phyloP scores from a whole-genome alignment of 352 stramenopile genomes.

The Pythium utonaiense region DNA sequence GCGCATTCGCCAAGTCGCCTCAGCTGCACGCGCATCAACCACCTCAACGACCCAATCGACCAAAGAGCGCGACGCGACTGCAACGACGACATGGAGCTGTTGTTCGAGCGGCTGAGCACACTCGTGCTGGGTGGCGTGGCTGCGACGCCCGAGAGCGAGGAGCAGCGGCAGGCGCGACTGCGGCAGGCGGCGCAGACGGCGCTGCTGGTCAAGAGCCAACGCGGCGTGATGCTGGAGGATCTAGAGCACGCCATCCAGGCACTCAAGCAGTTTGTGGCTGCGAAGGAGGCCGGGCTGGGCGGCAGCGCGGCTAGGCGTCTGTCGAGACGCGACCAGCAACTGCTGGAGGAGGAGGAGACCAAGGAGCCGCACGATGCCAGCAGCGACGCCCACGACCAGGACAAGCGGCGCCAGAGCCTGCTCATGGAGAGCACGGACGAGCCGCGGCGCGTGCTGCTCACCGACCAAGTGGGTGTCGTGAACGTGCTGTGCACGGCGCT shows the following conservation, averaged over 20 bases:
- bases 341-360: slow-evolving; percentile 20
- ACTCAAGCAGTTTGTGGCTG: slow-evolving; percentile 48
- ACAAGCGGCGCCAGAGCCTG: neutral
- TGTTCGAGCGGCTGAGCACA: slow-evolving; percentile 46
- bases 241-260: slow-evolving; percentile 62
- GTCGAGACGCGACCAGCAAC: slow-evolving; percentile 12
- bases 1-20: neutral
- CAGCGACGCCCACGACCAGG: neutral
- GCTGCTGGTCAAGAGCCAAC: slow-evolving; percentile 73
- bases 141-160: slow-evolving; percentile 42
- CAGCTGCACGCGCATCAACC: neutral
- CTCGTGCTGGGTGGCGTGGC: slow-evolving; percentile 24
- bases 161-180: slow-evolving; percentile 42
- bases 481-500: slow-evolving; percentile 70
- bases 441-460: slow-evolving; percentile 58
- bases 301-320: neutral
- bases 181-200: slow-evolving; percentile 53
- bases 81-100: slow-evolving; percentile 68
- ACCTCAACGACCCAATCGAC: too few relatives aligned
- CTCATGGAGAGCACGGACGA: slow-evolving; percentile 82
- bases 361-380: slow-evolving; percentile 12
- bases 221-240: slow-evolving; percentile 75
- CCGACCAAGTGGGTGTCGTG: slow-evolving; percentile 63
- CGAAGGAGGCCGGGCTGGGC: slow-evolving; percentile 24
- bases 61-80: too few relatives aligned